phyloP scores from a whole-genome alignment of 179 eudicot species.

The Spergularia azorica region DNA sequence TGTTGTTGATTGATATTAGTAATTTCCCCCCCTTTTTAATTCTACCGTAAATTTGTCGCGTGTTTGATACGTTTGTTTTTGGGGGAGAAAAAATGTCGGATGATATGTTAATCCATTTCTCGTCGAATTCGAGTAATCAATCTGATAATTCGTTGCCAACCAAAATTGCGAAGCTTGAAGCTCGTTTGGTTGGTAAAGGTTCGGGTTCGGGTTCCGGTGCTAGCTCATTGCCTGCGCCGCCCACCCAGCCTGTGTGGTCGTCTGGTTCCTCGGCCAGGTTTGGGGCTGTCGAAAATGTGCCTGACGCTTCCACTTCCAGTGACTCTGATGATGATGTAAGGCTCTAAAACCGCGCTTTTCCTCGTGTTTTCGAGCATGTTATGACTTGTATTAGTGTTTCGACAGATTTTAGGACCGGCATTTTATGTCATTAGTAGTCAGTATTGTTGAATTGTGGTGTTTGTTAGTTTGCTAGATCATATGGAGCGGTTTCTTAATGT shows the following conservation, averaged over 20 bases:
- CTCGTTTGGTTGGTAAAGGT: conserved; percentile 89
- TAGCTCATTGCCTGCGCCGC: conserved; percentile 37
- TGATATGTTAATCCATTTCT: conserved; percentile 70
- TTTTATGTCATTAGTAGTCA: neutral
- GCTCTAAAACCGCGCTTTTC: neutral
- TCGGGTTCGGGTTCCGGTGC: conserved; percentile 51
- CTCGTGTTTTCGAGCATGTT: neutral
- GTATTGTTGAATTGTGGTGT: neutral
- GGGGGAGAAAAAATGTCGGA: conserved; percentile 64
- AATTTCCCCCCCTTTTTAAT: neutral
- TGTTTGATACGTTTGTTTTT: conserved; percentile 4
- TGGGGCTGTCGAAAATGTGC: conserved; percentile 38
- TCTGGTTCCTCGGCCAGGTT: conserved; percentile 45
- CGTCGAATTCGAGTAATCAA: conserved; percentile 87
- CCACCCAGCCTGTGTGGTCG: conserved; percentile 43
- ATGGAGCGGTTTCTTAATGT: neutral
- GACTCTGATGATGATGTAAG: conserved; percentile 93
- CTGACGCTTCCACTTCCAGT: conserved; percentile 50
- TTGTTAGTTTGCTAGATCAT: neutral
- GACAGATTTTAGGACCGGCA: neutral
- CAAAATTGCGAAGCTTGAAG: conserved; percentile 92
- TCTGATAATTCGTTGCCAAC: conserved; percentile 80
- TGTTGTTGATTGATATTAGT: neutral
- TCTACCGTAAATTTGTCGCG: neutral
- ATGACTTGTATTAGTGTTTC: neutral